Conservation (phyloP, 176 grass and related monocot species). For the Poa annua region DNA sequence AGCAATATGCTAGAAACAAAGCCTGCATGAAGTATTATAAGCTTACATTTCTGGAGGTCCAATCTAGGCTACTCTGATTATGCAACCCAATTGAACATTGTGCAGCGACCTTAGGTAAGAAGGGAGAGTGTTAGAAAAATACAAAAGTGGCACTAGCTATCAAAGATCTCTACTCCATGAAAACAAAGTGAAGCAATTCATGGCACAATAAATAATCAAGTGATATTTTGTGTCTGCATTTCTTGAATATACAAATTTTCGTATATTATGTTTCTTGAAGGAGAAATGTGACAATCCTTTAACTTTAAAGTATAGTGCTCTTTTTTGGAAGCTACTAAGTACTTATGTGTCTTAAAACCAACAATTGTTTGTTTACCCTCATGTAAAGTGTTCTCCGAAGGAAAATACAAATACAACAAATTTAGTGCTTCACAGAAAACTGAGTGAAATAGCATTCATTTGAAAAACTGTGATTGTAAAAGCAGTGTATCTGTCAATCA, state of each 20-base stretch:
- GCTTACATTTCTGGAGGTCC: constrained; percentile 6
- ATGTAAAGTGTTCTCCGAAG: not conserved
- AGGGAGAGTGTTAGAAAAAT: not conserved
- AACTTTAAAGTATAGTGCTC: not conserved
- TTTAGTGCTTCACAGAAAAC: constrained; percentile 12
- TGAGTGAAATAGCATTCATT: constrained; percentile 28
- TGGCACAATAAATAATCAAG: not conserved
- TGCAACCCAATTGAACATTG: constrained; percentile 18
- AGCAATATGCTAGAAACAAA: constrained; percentile 29
- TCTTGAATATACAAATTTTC: not conserved
- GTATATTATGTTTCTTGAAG: not conserved
- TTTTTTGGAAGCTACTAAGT: constrained; percentile 16
- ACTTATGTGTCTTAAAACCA: not conserved
- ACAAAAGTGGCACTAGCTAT: constrained; percentile 1
- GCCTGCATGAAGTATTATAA: not conserved
- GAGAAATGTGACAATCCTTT: not conserved
- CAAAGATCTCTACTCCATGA: not conserved
- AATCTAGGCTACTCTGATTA: not conserved
- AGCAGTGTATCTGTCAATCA: constrained; percentile 9
- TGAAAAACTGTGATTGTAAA: constrained; percentile 16
- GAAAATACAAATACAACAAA: not conserved
- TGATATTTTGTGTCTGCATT: not conserved
- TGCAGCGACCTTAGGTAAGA: not conserved
- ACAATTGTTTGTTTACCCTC: not conserved
- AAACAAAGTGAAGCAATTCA: not conserved